These are phyloP conservation scores for Aspergillus hiratsukae DNA, from an alignment of 2,329 filamentous ascomycete species.

Conservation along the genomic window DNA sequence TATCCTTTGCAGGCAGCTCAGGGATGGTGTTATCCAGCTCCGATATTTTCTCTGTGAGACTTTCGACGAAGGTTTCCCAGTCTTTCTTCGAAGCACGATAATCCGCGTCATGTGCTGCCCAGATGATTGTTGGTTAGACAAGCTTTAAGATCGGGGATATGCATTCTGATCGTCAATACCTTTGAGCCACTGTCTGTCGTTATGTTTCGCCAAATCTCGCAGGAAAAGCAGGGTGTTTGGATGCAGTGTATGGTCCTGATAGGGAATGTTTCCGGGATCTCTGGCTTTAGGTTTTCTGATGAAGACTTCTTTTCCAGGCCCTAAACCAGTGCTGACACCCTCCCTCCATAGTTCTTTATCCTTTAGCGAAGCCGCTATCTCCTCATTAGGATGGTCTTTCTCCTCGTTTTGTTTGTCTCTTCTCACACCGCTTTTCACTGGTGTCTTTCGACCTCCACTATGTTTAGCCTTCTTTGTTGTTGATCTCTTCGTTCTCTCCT, in stretches of 20 bases:
- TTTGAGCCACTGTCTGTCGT: conserved; percentile 62
- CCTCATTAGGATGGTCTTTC: conserved; percentile 62
- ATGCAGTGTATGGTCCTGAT: conserved; percentile 55
- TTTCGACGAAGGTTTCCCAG: conserved; percentile 73
- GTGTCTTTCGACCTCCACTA: background rate
- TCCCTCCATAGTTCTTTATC: conserved; percentile 53
- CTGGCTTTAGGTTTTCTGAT: conserved; percentile 62
- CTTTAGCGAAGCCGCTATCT: conserved; percentile 37
- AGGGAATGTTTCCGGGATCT: conserved; percentile 55
- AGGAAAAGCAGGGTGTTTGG: conserved; percentile 62
- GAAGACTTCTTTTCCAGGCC: conserved; percentile 57
- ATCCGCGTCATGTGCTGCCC: conserved; percentile 69
- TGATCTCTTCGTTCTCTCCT: background rate
- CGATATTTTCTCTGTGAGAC: conserved; percentile 64
- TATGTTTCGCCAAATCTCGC: conserved; percentile 55
- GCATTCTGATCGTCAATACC: conserved; percentile 36
- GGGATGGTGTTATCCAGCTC: conserved; percentile 77
- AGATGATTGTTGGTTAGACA: conserved; percentile 7
- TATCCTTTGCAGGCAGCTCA: conserved; percentile 78
- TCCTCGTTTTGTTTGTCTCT: background rate
- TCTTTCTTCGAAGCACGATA: conserved; percentile 75
- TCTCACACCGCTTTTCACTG: background rate
- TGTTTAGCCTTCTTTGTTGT: background rate
- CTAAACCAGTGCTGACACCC: conserved; percentile 52
- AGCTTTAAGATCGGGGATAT: background rate